phyloP scores from a whole-genome alignment of 208 protist genomes.

The Leishmania lainsoni region DNA sequence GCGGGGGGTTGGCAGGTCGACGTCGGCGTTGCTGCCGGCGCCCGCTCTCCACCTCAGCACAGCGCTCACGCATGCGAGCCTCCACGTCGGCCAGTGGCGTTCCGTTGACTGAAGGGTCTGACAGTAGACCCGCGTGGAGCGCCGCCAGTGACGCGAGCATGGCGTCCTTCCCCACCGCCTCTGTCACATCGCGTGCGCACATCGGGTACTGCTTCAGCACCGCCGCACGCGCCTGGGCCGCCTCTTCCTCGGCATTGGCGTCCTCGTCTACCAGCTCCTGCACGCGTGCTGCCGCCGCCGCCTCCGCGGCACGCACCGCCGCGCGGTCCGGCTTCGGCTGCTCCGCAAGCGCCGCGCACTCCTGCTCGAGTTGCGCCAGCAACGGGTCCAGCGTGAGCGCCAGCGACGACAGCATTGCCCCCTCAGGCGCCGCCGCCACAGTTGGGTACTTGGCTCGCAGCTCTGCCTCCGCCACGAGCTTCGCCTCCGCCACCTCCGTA shows the following conservation, averaged over 20 bases:
- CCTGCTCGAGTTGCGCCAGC: conserved; percentile 24
- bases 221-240: conserved; percentile 24
- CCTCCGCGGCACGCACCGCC: conserved; percentile 21
- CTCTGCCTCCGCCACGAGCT: conserved; percentile 20
- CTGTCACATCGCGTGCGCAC: conserved; percentile 50
- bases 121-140: conserved; percentile 24
- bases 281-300: conserved; percentile 21
- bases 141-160: conserved; percentile 37
- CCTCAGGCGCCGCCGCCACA: conserved; percentile 7
- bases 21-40: conserved; percentile 32
- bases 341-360: conserved; percentile 14
- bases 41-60: conserved; percentile 29
- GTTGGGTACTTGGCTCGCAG: conserved; percentile 17
- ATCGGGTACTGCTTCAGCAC: conserved; percentile 44
- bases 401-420: conserved; percentile 32
- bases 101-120: conserved; percentile 25
- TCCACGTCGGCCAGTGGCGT: conserved; percentile 28
- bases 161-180: conserved; percentile 45
- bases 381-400: conserved; percentile 36
- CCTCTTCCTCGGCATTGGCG: conserved; percentile 24
- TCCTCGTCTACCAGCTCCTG: conserved; percentile 36
- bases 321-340: conserved; percentile 3
- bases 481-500: conserved; percentile 32
- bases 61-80: conserved; percentile 32
- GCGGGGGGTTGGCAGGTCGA: conserved; percentile 18